Percentiles rank a stretch among this genome's conserved stretches.
Evolutionary conservation across 1,284 basidiomycete genomes (phyloP).

Genomic region (Phlebopus sp.): DNA sequence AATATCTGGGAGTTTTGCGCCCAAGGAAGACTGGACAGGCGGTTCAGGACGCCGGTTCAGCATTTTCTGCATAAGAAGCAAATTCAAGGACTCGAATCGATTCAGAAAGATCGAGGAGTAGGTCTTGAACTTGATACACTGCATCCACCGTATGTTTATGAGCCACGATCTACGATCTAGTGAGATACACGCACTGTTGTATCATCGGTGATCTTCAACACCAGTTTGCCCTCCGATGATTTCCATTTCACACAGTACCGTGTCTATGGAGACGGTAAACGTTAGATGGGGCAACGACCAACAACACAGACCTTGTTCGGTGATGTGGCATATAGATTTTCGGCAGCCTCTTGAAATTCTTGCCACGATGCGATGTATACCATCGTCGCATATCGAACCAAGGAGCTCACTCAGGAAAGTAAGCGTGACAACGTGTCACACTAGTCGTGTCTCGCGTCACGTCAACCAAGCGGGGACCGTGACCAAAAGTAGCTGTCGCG

Average conservation of each 20-base stretch:
- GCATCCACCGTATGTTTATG: slow-evolving; percentile 4
- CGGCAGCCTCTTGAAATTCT: slow-evolving; percentile 82
- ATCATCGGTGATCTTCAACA: slow-evolving; percentile 90
- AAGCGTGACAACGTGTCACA: slow-evolving; percentile 19
- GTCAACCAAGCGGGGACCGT: background rate
- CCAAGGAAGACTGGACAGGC: slow-evolving; percentile 19
- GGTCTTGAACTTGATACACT: slow-evolving; percentile 96
- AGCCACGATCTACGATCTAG: background rate
- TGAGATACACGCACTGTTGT: slow-evolving; percentile 59
- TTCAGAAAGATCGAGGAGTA: slow-evolving; percentile 91
- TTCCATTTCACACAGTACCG: slow-evolving; percentile 89
- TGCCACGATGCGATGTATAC: slow-evolving; percentile 82
- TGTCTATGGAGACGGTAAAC: slow-evolving; percentile 46
- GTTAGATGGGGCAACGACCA: background rate
- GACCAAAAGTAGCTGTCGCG: slow-evolving; percentile 2
- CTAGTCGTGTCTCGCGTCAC: slow-evolving; percentile 11
- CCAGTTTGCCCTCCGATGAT: slow-evolving; percentile 76
- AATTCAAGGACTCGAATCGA: slow-evolving; percentile 89
- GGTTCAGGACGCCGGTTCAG: slow-evolving; percentile 52
- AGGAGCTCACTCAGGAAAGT: background rate
- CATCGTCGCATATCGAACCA: slow-evolving; percentile 41
- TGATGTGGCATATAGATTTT: slow-evolving; percentile 74
- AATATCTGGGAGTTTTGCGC: slow-evolving; percentile 9
- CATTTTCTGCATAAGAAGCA: slow-evolving; percentile 80
- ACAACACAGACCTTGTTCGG: slow-evolving; percentile 61